Conservation (phyloP, 73 alveolate genomes). For the Effrenium voratum region DNA sequence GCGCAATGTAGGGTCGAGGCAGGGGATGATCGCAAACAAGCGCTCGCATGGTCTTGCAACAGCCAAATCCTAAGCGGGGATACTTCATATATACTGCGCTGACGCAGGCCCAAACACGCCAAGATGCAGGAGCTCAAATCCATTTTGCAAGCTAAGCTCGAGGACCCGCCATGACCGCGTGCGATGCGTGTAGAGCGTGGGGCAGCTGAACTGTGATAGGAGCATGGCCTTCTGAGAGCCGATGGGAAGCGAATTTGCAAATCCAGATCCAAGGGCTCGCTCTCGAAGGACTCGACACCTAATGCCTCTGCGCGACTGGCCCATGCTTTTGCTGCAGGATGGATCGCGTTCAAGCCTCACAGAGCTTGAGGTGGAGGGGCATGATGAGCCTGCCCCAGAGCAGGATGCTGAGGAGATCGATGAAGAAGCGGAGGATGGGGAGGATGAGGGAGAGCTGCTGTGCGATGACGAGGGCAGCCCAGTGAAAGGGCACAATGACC, state of each 20-base stretch:
- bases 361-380: neutral
- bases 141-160: neutral
- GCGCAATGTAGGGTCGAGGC: neutral
- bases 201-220: neutral
- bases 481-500: neutral
- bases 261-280: neutral
- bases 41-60: neutral
- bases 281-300: too few species aligned
- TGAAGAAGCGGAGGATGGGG: neutral
- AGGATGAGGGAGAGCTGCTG: neutral
- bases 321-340: too few species aligned
- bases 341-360: too few species aligned
- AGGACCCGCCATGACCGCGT: neutral
- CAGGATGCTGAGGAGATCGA: neutral
- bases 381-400: neutral
- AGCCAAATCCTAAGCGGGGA: neutral
- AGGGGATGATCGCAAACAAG: neutral
- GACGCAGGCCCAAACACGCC: neutral
- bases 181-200: neutral
- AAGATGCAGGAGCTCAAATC: neutral
- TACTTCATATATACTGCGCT: neutral
- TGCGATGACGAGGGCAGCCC: neutral
- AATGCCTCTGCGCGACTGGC: too few species aligned
- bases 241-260: neutral
- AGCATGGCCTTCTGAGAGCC: neutral